These are phyloP conservation scores for Apostasia shenzhenica DNA, from an alignment of 106 monocot species.

Conservation along the genomic window DNA sequence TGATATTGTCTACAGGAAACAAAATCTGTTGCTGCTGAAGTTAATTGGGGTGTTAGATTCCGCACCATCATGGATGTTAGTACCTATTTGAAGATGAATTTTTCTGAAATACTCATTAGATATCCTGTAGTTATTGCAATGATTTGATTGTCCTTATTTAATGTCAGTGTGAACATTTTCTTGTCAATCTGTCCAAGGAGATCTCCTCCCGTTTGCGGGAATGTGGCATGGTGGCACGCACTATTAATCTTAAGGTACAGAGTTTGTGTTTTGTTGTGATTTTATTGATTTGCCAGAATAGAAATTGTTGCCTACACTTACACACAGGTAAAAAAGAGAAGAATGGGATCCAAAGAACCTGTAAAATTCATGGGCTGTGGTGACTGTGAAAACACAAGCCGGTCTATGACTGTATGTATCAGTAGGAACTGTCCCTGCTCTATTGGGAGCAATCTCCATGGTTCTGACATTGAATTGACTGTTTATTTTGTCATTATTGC, in stretches of 20 bases:
- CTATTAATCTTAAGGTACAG: conserved; percentile 69
- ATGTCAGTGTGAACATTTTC: conserved; percentile 62
- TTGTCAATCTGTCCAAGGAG: conserved; percentile 75
- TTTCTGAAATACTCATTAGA: background rate
- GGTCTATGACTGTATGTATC: conserved; percentile 57
- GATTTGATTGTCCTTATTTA: conserved; percentile 6
- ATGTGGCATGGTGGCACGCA: conserved; percentile 76
- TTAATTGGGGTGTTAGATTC: conserved; percentile 97
- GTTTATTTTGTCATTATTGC: background rate
- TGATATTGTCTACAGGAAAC: conserved; percentile 51
- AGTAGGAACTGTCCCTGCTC: background rate
- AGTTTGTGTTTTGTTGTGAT: background rate
- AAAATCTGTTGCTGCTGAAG: conserved; percentile 94
- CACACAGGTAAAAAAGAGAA: conserved; percentile 72
- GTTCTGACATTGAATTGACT: background rate
- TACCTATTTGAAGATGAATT: conserved; percentile 7
- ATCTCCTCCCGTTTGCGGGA: conserved; percentile 69
- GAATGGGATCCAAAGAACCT: conserved; percentile 74
- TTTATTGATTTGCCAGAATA: background rate
- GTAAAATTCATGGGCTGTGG: conserved; percentile 96
- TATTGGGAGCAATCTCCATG: background rate
- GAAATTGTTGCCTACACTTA: too few species aligned
- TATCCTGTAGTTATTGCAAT: conserved; percentile 5
- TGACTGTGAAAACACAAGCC: conserved; percentile 86
- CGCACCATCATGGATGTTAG: conserved; percentile 57